Conservation (phyloP, 2,329 filamentous ascomycete species). For the Plectosphaerella sp. region DNA sequence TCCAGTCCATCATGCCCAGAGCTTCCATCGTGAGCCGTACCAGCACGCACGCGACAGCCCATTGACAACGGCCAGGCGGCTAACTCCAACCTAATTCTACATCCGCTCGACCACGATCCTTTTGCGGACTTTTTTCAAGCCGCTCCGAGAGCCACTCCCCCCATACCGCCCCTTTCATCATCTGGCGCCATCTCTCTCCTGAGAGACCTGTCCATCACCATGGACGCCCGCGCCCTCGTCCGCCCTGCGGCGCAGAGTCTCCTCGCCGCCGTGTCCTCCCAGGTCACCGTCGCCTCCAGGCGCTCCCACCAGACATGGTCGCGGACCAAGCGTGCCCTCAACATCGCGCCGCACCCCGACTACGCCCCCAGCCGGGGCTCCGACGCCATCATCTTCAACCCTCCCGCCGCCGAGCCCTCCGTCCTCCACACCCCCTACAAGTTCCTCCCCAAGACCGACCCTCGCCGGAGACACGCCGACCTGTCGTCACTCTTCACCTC, state of each 20-base stretch:
- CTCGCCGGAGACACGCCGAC: constrained; percentile 42
- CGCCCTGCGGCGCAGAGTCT: constrained; percentile 29
- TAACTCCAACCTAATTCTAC: no score
- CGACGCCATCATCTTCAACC: constrained; percentile 44
- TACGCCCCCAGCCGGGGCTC: constrained; percentile 41
- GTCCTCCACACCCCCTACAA: constrained; percentile 63
- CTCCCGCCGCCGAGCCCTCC: constrained; percentile 40
- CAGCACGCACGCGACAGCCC: no score
- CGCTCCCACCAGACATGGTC: constrained; percentile 44
- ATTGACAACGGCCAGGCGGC: no score
- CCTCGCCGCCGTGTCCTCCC: constrained; percentile 18
- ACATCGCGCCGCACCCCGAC: constrained; percentile 56
- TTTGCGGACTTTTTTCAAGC: no score
- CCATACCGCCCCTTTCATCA: no score
- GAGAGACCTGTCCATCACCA: constrained; percentile 11
- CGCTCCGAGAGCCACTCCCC: no score
- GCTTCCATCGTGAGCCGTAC: no score
- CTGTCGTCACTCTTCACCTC: constrained; percentile 37
- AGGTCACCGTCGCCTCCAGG: constrained; percentile 21
- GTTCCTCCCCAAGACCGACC: constrained; percentile 56
- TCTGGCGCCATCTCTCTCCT: background rate
- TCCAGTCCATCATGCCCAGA: no score
- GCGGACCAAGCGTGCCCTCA: constrained; percentile 53
- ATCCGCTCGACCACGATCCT: no score
- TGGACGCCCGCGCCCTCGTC: constrained; percentile 29